Evolutionary conservation across 495 filamentous ascomycete genomes (phyloP), one percentile per base, ranked within the genome.

Genomic region (Aspergillus sparsus): DNA sequence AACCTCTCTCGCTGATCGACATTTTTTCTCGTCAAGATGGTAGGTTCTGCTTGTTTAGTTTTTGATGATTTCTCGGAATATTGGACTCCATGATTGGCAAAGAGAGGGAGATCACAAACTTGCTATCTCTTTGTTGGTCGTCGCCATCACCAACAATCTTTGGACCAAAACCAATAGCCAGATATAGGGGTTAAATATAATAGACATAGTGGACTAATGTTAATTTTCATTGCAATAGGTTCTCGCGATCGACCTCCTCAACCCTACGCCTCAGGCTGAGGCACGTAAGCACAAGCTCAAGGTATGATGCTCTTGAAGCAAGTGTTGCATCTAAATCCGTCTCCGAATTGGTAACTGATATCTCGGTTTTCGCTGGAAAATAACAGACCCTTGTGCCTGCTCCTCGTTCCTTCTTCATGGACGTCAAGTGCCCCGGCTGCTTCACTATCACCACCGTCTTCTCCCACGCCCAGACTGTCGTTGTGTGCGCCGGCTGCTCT

Each of bases 401-500:
- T 60, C 94, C 94, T 63, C 91, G 94, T 70, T 97, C 92, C 68
- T 98, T 98, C 88, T 98, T 98, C 87, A 98, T 98, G 94, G 94
- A 98, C 71, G 94, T 98, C 82, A 98, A 97, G 86, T 98, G 94
- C 88, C 94, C 93, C 74, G 94, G 94, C 72, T 98, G 94, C 89
- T 98, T 98, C 89, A 97, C 91, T 71, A 98, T 98, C 87, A 98
- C 94, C 74, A 97, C 93, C 77, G 94, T 98, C 78, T 98, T 97
- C 89, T 97, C 93, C 60, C 94, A 98, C 85, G 94, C 94, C 76
- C 94, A 98, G 84, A 98, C 94, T 73, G 94, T 98, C 76, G 94
- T 98, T 79, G 93, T 97, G 84, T 98, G 94, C 85, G 90, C 90
- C 71, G 93, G 93, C 65, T 97, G 93, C 88, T 93, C 91, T 60